Percentiles rank a stretch among this genome's conserved stretches.
Evolutionary conservation across 805 yeast genomes (phyloP).

Genomic region (Kurtzmaniella cleridarum): DNA sequence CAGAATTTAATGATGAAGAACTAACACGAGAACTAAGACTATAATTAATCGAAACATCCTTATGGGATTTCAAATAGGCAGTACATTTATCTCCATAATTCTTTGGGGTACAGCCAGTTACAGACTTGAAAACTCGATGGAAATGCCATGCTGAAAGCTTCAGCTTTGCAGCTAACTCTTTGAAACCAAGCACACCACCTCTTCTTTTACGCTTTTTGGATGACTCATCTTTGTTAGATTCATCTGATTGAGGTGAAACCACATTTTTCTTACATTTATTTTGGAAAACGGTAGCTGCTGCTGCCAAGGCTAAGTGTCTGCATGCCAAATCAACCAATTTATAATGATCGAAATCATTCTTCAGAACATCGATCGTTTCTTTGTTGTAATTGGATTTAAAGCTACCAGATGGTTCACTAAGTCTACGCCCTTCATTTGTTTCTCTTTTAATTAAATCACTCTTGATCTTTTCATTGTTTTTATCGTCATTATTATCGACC

Average conservation of each 20-base stretch:
- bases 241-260: slow-evolving; percentile 15
- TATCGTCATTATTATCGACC: slow-evolving; percentile 40
- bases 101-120: slow-evolving; percentile 84
- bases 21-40: neutral
- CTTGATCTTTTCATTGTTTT: slow-evolving; percentile 30
- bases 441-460: slow-evolving; percentile 29
- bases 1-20: too few species aligned
- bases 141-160: slow-evolving; percentile 89
- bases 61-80: slow-evolving; percentile 41
- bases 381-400: slow-evolving; percentile 19
- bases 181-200: slow-evolving; percentile 78
- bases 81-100: slow-evolving; percentile 83
- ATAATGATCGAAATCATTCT: slow-evolving; percentile 64
- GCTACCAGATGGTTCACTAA: slow-evolving; percentile 23
- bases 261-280: slow-evolving; percentile 11
- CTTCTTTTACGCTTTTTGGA: slow-evolving; percentile 49
- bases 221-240: slow-evolving; percentile 7
- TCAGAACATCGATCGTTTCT: slow-evolving; percentile 31
- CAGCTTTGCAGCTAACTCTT: slow-evolving; percentile 80
- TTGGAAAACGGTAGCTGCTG: slow-evolving; percentile 42
- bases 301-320: slow-evolving; percentile 78
- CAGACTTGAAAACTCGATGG: slow-evolving; percentile 82
- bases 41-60: neutral
- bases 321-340: slow-evolving; percentile 73
- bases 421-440: slow-evolving; percentile 20